phyloP scores from a whole-genome alignment of 163 green algal species.

The Trebouxia gelatinosa region DNA sequence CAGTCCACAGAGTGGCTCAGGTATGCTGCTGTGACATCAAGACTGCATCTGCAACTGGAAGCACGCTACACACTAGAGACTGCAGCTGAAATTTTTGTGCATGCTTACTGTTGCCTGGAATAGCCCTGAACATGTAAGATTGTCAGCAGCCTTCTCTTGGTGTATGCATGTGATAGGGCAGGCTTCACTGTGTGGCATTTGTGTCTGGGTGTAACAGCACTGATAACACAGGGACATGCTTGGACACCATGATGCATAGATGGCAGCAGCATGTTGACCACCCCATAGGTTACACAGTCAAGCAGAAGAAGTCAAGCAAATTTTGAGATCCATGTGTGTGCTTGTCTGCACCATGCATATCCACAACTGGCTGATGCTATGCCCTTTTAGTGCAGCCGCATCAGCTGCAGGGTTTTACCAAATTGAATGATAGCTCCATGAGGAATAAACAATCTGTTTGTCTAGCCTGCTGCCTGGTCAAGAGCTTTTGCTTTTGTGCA shows the following conservation, averaged over 20 bases:
- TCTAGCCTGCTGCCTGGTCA: not conserved
- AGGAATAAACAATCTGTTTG: not conserved
- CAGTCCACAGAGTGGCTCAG: constrained; percentile 34
- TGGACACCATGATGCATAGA: too few species aligned
- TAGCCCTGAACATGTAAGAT: too few species aligned
- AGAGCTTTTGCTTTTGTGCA: too few species aligned
- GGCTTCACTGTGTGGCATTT: not conserved
- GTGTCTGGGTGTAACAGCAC: too few species aligned
- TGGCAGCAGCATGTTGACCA: too few species aligned
- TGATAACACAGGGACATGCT: too few species aligned
- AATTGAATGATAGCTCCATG: not conserved
- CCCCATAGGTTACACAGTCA: too few species aligned
- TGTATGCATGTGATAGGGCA: not conserved
- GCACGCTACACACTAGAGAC: not conserved
- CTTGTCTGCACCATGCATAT: too few species aligned
- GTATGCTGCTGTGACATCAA: not conserved
- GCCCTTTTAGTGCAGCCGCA: not conserved
- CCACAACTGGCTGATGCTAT: not conserved
- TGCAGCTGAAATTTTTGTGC: not conserved
- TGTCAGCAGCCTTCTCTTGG: too few species aligned
- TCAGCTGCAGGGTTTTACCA: not conserved
- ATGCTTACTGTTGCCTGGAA: not conserved
- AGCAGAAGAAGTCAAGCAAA: too few species aligned
- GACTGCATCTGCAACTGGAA: not conserved
- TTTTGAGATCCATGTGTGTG: too few species aligned